Evolutionary conservation across 805 yeast genomes (phyloP), one percentile per base, ranked within the genome.

Genomic region (Pichia deserticola): DNA sequence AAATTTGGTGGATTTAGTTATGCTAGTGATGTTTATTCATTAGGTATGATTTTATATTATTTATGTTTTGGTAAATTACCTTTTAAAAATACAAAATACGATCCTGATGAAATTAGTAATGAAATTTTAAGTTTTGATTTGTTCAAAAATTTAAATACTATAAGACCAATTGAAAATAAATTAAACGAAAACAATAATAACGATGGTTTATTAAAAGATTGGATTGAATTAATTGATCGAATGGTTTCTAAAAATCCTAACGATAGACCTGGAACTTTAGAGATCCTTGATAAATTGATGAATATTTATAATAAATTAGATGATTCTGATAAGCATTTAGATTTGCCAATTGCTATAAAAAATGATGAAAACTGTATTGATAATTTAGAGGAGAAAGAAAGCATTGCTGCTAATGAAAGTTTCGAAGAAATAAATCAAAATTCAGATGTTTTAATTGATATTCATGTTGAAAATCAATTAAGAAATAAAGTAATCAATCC

Each of bases 11-110:
- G 85, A 38, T 89, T 86, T 59, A 77, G 84, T 5, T 80, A 76
- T 59, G 76, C 80, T 37, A 81, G 95, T 30, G 97, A 89, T 64
- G 75, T 87, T 48, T 89, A 86, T 61, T 84, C 95, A 0, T 63
- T 89, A 36, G 97, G 97, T 0, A 76, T 89, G 81, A 84, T 88
- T n/a, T 64, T 87, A 48, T 81, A 85, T 60, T 87, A 77, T 61
- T 62, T 89, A 46, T 82, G 93, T 54, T 85, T 82, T 61, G 86
- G 88, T 0, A 67, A 64, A 36, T 68, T 89, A 39, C 97, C 97
- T 0, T 89, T 78, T 57, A 15, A 29, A 3, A 15, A 47, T 8
- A 59, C 57, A 3, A 54, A 67, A 2, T 51, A 54, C 5, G 58
- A 54, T 12, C 63, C 62, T n/a, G 48, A 37, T 3, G 47, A 39